These are phyloP conservation scores for Papilionanthe hybrid DNA, from an alignment of 116 monocot genomes.

Conservation along the genomic window DNA sequence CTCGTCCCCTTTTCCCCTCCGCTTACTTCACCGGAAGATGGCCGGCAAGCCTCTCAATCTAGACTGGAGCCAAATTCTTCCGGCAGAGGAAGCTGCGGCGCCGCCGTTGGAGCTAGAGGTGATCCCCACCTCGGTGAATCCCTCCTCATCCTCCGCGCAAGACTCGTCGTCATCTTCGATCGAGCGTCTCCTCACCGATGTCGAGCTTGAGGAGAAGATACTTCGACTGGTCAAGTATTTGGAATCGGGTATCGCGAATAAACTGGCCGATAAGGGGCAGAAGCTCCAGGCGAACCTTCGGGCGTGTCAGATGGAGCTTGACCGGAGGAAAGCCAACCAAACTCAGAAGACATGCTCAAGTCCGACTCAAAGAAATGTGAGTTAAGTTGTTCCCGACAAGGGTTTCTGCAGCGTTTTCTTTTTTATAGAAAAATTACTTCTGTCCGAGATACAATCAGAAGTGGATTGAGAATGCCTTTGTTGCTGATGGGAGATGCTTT, in stretches of 20 bases:
- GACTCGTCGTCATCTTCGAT: not conserved
- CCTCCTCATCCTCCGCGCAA: not conserved
- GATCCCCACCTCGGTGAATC: not conserved
- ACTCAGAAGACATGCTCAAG: not conserved
- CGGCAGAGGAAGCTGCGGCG: not conserved
- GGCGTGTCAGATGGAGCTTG: slow-evolving; percentile 11
- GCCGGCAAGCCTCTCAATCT: slow-evolving; percentile 3
- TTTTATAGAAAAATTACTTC: not conserved
- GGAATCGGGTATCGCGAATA: not conserved
- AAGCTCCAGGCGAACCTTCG: slow-evolving; percentile 9
- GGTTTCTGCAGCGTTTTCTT: not conserved
- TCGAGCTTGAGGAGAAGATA: slow-evolving; percentile 1
- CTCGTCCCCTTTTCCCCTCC: not conserved
- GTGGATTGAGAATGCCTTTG: not conserved
- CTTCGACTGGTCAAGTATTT: not conserved
- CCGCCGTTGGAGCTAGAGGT: slow-evolving; percentile 10
- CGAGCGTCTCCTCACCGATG: not conserved
- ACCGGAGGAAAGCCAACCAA: slow-evolving; percentile 11
- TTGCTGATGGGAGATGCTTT: too few relatives aligned
- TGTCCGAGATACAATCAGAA: not conserved
- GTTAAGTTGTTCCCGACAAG: not conserved
- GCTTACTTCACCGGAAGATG: not conserved
- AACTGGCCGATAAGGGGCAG: slow-evolving; percentile 14
- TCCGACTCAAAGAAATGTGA: not conserved
- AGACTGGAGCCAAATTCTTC: slow-evolving; percentile 11